Conservation (phyloP, 352 stramenopile species). For the Elongisporangium prolatum region DNA sequence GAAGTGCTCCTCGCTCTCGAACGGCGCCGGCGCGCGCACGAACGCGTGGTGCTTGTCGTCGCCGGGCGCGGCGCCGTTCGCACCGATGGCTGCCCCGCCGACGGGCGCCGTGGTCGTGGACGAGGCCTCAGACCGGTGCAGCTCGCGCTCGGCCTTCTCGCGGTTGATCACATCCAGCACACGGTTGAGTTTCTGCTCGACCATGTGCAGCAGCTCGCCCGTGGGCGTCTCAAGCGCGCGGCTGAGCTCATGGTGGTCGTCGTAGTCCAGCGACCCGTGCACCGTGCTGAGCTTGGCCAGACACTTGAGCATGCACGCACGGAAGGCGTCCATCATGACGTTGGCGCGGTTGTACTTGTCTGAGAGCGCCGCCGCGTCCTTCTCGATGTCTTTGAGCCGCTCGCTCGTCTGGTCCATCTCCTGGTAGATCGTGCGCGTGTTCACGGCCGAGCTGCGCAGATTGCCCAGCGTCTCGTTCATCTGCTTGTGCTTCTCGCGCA, state of each 20-base stretch:
- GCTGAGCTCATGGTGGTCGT: conserved; percentile 68
- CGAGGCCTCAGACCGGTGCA: conserved; percentile 64
- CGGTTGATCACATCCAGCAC: conserved; percentile 82
- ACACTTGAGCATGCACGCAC: conserved; percentile 79
- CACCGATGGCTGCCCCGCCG: conserved; percentile 14
- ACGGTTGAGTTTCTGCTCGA: conserved; percentile 81
- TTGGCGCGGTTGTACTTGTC: conserved; percentile 74
- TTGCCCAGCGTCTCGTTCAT: conserved; percentile 60
- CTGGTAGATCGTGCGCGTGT: conserved; percentile 81
- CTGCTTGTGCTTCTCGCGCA: conserved; percentile 74
- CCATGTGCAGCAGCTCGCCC: conserved; percentile 64
- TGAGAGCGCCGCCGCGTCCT: conserved; percentile 57
- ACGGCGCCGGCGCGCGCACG: conserved; percentile 50
- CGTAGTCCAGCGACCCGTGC: conserved; percentile 65
- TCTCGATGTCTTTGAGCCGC: conserved; percentile 81
- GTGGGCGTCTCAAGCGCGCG: conserved; percentile 65
- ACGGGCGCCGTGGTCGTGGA: conserved; percentile 12
- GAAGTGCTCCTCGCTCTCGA: conserved; percentile 80
- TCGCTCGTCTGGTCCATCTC: conserved; percentile 82
- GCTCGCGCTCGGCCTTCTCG: conserved; percentile 73
- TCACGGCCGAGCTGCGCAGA: conserved; percentile 62
- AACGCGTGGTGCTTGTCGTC: conserved; percentile 32
- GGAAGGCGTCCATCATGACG: conserved; percentile 79
- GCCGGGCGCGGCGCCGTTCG: conserved; percentile 9
- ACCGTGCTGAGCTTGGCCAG: conserved; percentile 69